Evolutionary conservation across 805 yeast genomes (phyloP), one percentile per base, ranked within the genome.

Genomic region (Yarrowia sp.): DNA sequence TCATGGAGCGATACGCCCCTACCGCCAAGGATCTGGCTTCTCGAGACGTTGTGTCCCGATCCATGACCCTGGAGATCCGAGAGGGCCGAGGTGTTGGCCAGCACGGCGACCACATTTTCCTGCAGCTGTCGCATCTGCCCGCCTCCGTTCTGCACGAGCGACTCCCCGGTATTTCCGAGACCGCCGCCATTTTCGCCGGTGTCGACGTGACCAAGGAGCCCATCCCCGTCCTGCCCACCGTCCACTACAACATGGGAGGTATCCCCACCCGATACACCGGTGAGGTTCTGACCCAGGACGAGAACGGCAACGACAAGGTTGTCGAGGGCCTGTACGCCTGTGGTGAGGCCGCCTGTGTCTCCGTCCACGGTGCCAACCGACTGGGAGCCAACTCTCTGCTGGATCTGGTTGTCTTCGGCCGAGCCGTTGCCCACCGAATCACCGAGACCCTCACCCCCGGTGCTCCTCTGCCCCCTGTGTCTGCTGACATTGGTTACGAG

Each of bases 81-180:
- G 98, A 91, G 75, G 98, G 98, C 76, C 91, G 99, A 83, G 99
- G 99, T 87, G 98, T 94, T 71, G 99, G 99, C 76, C 92, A 96
- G 76, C 85, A 86, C 76, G 91, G 90, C 82, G 99, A 94, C 82
- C 99, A 95, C 86, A 90, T 95, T 87, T 89, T 79, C 85, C 86
- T 94, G 79, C 99, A 94, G 84, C 86, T 94, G 79, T 88, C 93
- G 70, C 99, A 94, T 79, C 84, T 94, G 77, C 99, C 99, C 67
- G 89, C 97, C 53, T 82, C 89, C 69, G 97, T 94, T 58, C 84
- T 94, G 77, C 86, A 91, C 79, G 98, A 93, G 84, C 90, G 99
- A 85, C 86, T 94, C 77, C 99, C 99, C 75, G 99, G 99, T 89
- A 94, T 94, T 76, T 94, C 98, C 73, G 98, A 94, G 84, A 94